These are phyloP conservation scores for Saitozyma podzolica DNA, from an alignment of 768 basidiomycete genomes.

Conservation along the genomic window DNA sequence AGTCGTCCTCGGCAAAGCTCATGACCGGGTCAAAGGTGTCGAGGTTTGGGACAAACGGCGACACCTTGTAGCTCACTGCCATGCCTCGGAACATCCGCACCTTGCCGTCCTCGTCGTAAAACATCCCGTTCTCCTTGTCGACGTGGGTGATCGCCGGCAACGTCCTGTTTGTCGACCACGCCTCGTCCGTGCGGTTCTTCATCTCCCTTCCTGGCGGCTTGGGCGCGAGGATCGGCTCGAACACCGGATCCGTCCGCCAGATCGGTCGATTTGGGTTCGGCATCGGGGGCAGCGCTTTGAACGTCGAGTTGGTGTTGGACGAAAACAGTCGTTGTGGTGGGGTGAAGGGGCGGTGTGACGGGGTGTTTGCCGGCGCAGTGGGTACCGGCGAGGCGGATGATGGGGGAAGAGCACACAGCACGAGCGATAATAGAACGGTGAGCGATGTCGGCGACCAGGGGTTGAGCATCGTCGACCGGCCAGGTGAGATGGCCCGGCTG, in stretches of 20 bases:
- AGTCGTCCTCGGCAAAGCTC: constrained; percentile 18
- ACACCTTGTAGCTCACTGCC: constrained; percentile 19
- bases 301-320: constrained; percentile 11
- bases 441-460: neutral
- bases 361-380: neutral
- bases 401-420: constrained; percentile 6
- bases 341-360: constrained; percentile 4
- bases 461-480: too few relatives aligned
- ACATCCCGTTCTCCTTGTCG: constrained; percentile 21
- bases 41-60: constrained; percentile 16
- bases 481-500: too few relatives aligned
- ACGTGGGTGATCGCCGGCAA: constrained; percentile 22
- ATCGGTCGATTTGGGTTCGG: constrained; percentile 21
- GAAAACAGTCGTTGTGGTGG: constrained; percentile 14
- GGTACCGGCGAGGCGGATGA: constrained; percentile 3
- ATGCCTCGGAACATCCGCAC: constrained; percentile 21
- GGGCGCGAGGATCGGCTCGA: constrained; percentile 2
- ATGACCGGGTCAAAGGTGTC: constrained; percentile 17
- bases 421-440: neutral
- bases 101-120: constrained; percentile 19
- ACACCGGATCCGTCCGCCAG: constrained; percentile 11
- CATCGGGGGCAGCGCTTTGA: constrained; percentile 23
- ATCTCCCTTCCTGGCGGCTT: neutral
- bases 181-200: constrained; percentile 13
- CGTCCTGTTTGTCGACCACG: constrained; percentile 7